These are phyloP conservation scores for Phytopythium litorale DNA, from an alignment of 352 stramenopile genomes.

Conservation along the genomic window DNA sequence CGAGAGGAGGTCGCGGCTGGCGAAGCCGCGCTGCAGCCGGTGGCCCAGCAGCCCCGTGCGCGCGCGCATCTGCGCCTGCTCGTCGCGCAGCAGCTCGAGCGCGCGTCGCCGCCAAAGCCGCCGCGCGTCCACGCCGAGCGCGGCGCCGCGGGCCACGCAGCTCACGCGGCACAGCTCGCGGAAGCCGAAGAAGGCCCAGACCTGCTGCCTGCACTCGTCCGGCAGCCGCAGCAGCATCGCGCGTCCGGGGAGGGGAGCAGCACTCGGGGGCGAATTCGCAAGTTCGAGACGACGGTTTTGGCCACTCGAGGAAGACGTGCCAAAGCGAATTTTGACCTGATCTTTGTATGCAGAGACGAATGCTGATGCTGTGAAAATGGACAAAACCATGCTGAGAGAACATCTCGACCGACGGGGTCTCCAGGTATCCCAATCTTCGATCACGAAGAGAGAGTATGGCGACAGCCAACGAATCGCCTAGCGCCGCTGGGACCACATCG, in stretches of 20 bases:
- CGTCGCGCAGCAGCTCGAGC: constrained; percentile 19
- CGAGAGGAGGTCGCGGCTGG: constrained; percentile 25
- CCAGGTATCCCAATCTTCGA: too few species aligned
- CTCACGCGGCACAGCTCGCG: constrained; percentile 47
- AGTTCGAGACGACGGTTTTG: neutral
- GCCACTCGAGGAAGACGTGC: too few species aligned
- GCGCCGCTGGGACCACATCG: too few species aligned
- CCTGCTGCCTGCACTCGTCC: constrained; percentile 58
- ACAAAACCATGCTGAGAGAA: too few species aligned
- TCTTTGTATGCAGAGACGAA: too few species aligned
- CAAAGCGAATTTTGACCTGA: too few species aligned
- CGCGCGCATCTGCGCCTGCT: constrained; percentile 13
- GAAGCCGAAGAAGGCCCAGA: constrained; percentile 51
- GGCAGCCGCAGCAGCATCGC: constrained; percentile 40
- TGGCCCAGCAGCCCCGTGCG: constrained; percentile 20
- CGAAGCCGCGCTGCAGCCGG: constrained; percentile 25
- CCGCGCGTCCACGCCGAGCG: constrained; percentile 30
- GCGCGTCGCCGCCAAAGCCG: constrained; percentile 37
- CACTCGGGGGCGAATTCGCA: too few species aligned
- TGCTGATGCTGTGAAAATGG: too few species aligned
- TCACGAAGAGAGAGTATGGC: too few species aligned
- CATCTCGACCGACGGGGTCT: too few species aligned
- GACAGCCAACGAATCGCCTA: too few species aligned
- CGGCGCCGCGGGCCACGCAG: constrained; percentile 24
- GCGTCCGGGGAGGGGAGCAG: neutral